Conservation (phyloP, 1,284 basidiomycete species). For the Cryptococcus sp. region DNA sequence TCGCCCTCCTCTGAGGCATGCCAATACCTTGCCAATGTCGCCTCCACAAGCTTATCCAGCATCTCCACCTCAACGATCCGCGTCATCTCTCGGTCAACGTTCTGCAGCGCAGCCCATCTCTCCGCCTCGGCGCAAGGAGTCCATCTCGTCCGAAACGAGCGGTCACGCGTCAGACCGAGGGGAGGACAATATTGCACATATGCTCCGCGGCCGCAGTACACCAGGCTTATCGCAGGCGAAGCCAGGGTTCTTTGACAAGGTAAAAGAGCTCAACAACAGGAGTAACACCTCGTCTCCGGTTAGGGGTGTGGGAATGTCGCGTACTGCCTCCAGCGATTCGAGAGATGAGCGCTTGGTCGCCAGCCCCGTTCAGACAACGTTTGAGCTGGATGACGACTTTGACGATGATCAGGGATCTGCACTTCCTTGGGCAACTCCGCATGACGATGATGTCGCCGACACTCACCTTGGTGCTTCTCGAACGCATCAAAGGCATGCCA, state of each 20-base stretch:
- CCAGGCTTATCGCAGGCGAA: slow-evolving; percentile 12
- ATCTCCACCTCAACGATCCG: slow-evolving; percentile 21
- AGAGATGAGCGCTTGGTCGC: slow-evolving; percentile 5
- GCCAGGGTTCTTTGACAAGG: slow-evolving; percentile 57
- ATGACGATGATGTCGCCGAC: slow-evolving; percentile 18
- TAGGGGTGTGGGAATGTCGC: slow-evolving; percentile 13
- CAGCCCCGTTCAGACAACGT: slow-evolving; percentile 25
- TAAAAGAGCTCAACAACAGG: slow-evolving; percentile 49
- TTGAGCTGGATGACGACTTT: slow-evolving; percentile 24
- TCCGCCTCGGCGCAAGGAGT: slow-evolving; percentile 17
- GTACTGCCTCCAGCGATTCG: slow-evolving; percentile 10
- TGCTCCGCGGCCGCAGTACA: slow-evolving; percentile 16
- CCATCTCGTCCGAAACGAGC: slow-evolving; percentile 17
- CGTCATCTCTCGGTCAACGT: slow-evolving; percentile 24
- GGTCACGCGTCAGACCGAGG: slow-evolving; percentile 7
- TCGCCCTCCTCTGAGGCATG: neutral
- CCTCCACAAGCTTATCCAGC: slow-evolving; percentile 2
- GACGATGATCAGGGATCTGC: slow-evolving; percentile 35
- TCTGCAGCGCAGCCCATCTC: slow-evolving; percentile 5
- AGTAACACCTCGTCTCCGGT: slow-evolving; percentile 21
- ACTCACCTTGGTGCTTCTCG: slow-evolving; percentile 2
- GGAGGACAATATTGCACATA: slow-evolving; percentile 26
- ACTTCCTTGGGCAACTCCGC: slow-evolving; percentile 44
- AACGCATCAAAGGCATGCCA: slow-evolving; percentile 21
- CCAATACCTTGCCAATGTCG: neutral